Percentiles rank a stretch among this genome's conserved stretches.
phyloP scores from a whole-genome alignment of 768 basidiomycete genomes.

The Cystofilobasidium capitatum region DNA sequence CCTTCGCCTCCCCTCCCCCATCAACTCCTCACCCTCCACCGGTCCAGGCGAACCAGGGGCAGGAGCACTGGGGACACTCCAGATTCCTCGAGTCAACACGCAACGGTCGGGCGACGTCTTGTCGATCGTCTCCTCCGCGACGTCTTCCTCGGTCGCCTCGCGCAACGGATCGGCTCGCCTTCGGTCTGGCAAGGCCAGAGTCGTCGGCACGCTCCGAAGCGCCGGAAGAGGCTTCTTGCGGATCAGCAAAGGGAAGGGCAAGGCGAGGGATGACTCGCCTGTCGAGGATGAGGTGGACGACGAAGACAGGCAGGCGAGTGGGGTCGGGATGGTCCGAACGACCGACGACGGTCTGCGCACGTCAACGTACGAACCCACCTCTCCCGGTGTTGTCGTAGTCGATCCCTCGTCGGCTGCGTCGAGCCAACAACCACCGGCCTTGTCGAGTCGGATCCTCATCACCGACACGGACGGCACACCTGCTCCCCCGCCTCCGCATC shows the following conservation, averaged over 20 bases:
- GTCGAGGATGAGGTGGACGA: background rate
- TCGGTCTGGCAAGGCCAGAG: background rate
- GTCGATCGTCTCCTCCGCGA: background rate
- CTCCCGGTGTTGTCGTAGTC: background rate
- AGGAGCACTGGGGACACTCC: background rate
- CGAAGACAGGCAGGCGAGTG: too few species aligned
- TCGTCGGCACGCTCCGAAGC: background rate
- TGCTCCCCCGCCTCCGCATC: background rate
- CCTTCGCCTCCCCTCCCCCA: too few species aligned
- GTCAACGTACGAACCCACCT: background rate
- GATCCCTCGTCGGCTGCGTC: background rate
- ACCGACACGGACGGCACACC: background rate
- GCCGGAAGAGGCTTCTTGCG: background rate
- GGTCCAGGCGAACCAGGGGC: background rate
- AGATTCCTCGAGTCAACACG: background rate
- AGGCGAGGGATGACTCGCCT: background rate
- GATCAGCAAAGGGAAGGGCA: background rate
- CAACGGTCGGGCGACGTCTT: background rate
- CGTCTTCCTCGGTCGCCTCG: background rate
- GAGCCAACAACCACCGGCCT: too few species aligned
- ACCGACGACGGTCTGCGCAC: background rate
- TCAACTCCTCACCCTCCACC: too few species aligned
- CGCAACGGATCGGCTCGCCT: background rate
- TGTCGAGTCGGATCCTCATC: background rate
- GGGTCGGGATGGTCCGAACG: too few species aligned